Base-by-base conservation (phyloP, 495 filamentous ascomycete species). In the Neurospora sp. region DNA sequence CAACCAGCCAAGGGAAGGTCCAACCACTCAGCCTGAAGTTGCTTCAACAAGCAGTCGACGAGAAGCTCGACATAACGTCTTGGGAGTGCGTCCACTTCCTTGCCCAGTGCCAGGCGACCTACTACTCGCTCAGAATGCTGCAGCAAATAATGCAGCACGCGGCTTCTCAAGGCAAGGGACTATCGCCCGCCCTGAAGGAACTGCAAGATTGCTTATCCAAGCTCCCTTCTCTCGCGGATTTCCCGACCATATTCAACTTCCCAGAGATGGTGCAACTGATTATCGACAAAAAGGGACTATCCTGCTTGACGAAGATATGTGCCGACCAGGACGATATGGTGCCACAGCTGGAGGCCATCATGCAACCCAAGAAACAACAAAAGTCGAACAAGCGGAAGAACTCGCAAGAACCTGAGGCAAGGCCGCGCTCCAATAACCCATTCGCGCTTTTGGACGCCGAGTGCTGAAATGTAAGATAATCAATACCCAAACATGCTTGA, bases 111-210 rank as follows among this genome's bases (percentile, higher is more conserved):
- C 88, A 92, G 39, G 88, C 88, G 3, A 85, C 85, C 4, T 81
- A 87, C 8, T 93, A 93, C 75, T 92, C 91, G 0, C 75, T 94
- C 0, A 85, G 91, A 38, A 90, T 93, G 72, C 75, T 90, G 3
- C 83, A 84, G 40, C 90, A 93, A 73, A 77, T 90, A 2, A 70
- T 89, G 9, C 73, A 78, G 3, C 75, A 85, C 18, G 74, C 72
- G 1, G 45, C n/a, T 9, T 16, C 39, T 4, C 70, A 69, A 8
- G n/a, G 16, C 3, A 48, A 68, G 3, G 35, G 68, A 0, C 10
- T 74, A 20, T 59, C 73, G 2, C 1, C 39, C 18, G 44, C 68
- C 0, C n/a, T 74, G 16, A 40, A 39, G 16, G 39, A 72, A 10
- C 70, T 79, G 16, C n/a, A 61, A 7, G 22, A 35, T 0, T 38